Evolutionary conservation across 1,284 basidiomycete species (phyloP).

Genomic region (Ustilago crameri): DNA sequence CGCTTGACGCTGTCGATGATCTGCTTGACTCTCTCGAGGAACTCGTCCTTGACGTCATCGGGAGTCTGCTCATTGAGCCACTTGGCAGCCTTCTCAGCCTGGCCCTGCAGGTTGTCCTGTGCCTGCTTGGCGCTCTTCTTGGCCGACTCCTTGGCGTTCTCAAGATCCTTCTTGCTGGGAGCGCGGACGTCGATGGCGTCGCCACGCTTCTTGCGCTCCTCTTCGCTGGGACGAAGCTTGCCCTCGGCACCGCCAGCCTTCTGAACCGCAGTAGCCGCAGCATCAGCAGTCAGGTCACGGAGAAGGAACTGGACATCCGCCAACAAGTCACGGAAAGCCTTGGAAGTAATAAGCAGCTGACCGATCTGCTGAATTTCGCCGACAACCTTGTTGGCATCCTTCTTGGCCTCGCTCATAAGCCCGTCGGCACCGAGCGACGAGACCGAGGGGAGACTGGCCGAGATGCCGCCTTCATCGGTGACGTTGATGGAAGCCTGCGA

Average conservation of each 20-base stretch:
- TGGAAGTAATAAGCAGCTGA: slow-evolving; percentile 69
- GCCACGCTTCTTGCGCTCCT: slow-evolving; percentile 61
- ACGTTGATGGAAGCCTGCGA: slow-evolving; percentile 64
- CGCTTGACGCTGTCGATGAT: slow-evolving; percentile 63
- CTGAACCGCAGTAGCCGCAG: slow-evolving; percentile 59
- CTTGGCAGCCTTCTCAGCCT: slow-evolving; percentile 47
- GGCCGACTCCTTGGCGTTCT: slow-evolving; percentile 67
- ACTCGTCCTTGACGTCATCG: slow-evolving; percentile 70
- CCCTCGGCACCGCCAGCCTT: slow-evolving; percentile 60
- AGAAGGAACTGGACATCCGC: slow-evolving; percentile 69
- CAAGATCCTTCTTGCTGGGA: slow-evolving; percentile 67
- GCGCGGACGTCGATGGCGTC: slow-evolving; percentile 48
- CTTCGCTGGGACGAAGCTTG: slow-evolving; percentile 58
- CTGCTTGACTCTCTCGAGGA: slow-evolving; percentile 69
- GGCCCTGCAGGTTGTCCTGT: slow-evolving; percentile 56
- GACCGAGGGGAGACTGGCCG: slow-evolving; percentile 28
- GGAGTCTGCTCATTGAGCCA: slow-evolving; percentile 70
- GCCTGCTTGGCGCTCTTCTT: slow-evolving; percentile 68
- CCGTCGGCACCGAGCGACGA: slow-evolving; percentile 55
- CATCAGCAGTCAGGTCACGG: slow-evolving; percentile 70
- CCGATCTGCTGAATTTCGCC: slow-evolving; percentile 70
- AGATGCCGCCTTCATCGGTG: slow-evolving; percentile 29
- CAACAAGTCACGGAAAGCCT: slow-evolving; percentile 69
- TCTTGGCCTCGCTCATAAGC: slow-evolving; percentile 63
- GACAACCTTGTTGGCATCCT: slow-evolving; percentile 68